Evolutionary conservation across 2,329 filamentous ascomycete species (phyloP), one percentile per base, ranked within the genome.

Genomic region (Colletotrichum tofieldiae): DNA sequence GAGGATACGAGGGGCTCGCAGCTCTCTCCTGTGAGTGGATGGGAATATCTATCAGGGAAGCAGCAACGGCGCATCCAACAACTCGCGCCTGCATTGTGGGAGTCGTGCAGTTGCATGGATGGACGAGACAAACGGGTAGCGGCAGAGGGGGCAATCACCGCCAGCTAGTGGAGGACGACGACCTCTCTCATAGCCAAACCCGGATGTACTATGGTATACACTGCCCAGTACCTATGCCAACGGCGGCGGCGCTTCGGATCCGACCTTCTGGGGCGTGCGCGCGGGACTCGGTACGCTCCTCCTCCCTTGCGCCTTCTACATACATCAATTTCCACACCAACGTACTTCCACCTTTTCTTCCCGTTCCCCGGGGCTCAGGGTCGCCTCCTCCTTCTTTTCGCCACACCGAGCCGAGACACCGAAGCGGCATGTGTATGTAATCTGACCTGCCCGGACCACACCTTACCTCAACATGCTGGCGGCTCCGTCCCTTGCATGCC

Each of bases 241-340:
- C 56, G 56, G 35, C 23, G 37, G 49, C 49, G 62, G 47, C 41
- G 43, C 45, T 71, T 67, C 63, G 68, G 56, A 62, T 61, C 68
- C 68, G 64, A 45, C 32, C 23, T 43, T 39, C 32, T 67, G 68
- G 68, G 26, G 52, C 52, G 41, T 12, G 14, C 52, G n/a, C 16
- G n/a, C 37, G 32, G n/a, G n/a, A 41, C 26, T 35, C 45, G 23
- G 51, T 37, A 35, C 47, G 47, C 14, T 49, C 14, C 16, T 43
- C 32, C 32, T 37, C 32, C 54, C 54, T 35, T 39, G 47, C 26
- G 23, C 26, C 16, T 52, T 63, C 32, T n/a, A 41, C n/a, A 20
- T n/a, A 41, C n/a, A 20, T 26, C 20, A 29, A 26, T 55, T 35
- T 29, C 52, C 18, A 16, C 18, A 12, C 32, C 29, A 16, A 18